phyloP scores from a whole-genome alignment of 129 eudicot species.

The Artemisia annua region DNA sequence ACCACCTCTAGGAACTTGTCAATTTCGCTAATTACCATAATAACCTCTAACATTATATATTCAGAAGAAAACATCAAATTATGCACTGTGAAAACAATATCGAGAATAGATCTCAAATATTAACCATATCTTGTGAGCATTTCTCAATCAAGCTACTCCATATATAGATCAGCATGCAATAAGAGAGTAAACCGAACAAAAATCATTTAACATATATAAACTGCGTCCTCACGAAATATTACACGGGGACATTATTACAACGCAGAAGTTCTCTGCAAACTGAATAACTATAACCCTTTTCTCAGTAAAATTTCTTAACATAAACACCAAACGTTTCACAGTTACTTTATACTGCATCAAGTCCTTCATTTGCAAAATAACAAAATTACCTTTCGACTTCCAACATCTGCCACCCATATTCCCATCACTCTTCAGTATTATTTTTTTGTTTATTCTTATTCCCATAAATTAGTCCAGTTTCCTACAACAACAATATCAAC shows the following conservation, averaged over 20 bases:
- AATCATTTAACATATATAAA: conserved; percentile 17
- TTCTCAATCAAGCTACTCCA: too few relatives aligned
- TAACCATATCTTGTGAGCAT: too few relatives aligned
- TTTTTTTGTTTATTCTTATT: conserved; percentile 42
- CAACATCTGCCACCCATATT: not conserved
- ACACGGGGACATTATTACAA: conserved; percentile 36
- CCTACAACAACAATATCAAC: conserved; percentile 31
- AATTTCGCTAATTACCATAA: not conserved
- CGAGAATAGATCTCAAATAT: too few relatives aligned
- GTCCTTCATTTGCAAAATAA: conserved; percentile 14
- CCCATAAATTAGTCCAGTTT: conserved; percentile 60
- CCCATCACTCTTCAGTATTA: conserved; percentile 33
- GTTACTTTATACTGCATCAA: conserved; percentile 23
- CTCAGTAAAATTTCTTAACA: conserved; percentile 14
- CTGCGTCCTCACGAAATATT: conserved; percentile 9
- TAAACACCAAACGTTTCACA: conserved; percentile 26
- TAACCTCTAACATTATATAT: not conserved
- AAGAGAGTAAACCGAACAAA: conserved; percentile 3
- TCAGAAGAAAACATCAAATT: not conserved
- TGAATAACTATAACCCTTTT: conserved; percentile 27
- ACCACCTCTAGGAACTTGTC: not conserved
- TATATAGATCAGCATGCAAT: not conserved
- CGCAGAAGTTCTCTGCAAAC: conserved; percentile 35
- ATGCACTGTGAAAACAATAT: not conserved
- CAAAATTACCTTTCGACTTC: conserved; percentile 14